These are phyloP conservation scores for Casuarina equisetifolia DNA, from an alignment of 306 rosid genomes.

Conservation along the genomic window DNA sequence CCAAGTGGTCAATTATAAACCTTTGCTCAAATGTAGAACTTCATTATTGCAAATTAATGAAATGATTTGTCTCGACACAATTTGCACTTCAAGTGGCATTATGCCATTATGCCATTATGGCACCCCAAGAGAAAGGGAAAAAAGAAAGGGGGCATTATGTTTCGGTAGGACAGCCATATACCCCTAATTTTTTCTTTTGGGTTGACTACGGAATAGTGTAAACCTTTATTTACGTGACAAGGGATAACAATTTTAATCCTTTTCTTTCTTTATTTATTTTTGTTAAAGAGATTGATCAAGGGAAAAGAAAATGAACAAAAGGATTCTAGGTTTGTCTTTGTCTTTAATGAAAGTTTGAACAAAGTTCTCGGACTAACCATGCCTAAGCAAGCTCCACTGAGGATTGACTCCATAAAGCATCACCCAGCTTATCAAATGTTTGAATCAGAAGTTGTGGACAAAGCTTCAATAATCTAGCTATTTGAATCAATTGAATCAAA, in stretches of 20 bases:
- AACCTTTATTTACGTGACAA: neutral
- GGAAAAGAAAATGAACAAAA: too few species aligned
- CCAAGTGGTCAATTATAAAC: constrained; percentile 28
- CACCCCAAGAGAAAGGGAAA: neutral
- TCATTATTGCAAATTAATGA: neutral
- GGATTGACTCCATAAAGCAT: too few species aligned
- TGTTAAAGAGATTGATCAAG: neutral
- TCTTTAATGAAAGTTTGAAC: too few species aligned
- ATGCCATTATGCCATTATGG: neutral
- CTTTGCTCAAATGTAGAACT: constrained; percentile 41
- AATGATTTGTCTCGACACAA: neutral
- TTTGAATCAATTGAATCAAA: too few species aligned
- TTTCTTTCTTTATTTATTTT: neutral
- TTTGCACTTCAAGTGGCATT: neutral
- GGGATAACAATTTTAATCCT: neutral
- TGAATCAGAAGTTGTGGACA: too few species aligned
- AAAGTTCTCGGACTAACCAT: too few species aligned
- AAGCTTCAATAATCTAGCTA: too few species aligned
- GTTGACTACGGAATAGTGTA: neutral
- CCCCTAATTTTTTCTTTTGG: neutral
- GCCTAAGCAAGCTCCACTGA: too few species aligned
- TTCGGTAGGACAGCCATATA: neutral
- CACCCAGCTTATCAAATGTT: too few species aligned
- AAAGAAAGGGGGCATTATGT: neutral
- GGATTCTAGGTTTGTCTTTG: too few species aligned